Conservation (phyloP, 495 filamentous ascomycete genomes). For the Penicillium samsonianum region DNA sequence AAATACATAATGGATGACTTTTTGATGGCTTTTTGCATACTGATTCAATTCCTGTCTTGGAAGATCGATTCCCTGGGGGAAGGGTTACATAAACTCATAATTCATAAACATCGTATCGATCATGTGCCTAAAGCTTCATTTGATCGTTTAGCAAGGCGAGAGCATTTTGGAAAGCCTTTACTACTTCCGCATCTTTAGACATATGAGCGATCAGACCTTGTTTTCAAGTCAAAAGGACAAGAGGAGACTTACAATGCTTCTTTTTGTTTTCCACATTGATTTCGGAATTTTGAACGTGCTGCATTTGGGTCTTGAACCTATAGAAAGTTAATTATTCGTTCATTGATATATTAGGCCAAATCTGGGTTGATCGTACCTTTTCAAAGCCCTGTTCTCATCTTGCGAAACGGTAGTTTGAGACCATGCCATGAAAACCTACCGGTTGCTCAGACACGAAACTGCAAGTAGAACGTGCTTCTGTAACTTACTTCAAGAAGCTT, state of each 20-base stretch:
- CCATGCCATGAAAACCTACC: constrained; percentile 71
- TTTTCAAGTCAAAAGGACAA: neutral
- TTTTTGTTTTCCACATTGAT: constrained; percentile 67
- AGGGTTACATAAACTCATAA: neutral
- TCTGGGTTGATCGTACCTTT: constrained; percentile 51
- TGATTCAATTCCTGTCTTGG: neutral
- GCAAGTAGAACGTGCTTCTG: neutral
- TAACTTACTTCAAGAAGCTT: constrained; percentile 57
- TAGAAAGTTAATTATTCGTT: constrained; percentile 4
- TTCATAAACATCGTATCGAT: neutral
- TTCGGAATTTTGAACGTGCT: constrained; percentile 71
- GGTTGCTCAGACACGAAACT: constrained; percentile 2
- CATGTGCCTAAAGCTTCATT: constrained; percentile 21
- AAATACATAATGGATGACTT: neutral
- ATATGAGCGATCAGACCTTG: constrained; percentile 3
- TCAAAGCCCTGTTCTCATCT: constrained; percentile 69
- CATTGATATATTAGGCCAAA: neutral
- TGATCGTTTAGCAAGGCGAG: constrained; percentile 61
- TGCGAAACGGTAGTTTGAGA: constrained; percentile 61
- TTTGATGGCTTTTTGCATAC: neutral
- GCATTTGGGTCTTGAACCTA: constrained; percentile 74
- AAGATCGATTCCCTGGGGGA: neutral
- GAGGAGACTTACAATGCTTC: constrained; percentile 62
- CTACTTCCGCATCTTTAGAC: constrained; percentile 66
- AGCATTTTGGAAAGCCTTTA: constrained; percentile 78